Percentiles rank a stretch among this genome's conserved stretches.
These are phyloP conservation scores for Oryza longistaminata DNA, from an alignment of 176 grass and related monocot genomes.

Conservation along the genomic window DNA sequence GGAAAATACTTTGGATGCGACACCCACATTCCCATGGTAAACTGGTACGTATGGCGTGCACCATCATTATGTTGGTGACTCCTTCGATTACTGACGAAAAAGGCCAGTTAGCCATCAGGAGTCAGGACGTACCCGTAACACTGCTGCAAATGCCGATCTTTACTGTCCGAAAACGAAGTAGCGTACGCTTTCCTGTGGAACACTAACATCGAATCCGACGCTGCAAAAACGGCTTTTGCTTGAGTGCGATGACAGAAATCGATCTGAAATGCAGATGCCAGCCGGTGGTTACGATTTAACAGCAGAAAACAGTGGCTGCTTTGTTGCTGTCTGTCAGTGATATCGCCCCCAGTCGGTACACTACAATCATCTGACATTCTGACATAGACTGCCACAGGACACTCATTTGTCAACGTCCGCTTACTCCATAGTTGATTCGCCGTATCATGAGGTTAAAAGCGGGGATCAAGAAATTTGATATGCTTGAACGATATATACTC, in stretches of 20 bases:
- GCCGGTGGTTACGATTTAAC: background rate
- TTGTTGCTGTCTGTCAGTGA: background rate
- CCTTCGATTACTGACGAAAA: background rate
- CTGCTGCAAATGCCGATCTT: background rate
- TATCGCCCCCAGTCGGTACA: background rate
- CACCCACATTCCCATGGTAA: background rate
- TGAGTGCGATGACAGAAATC: slow-evolving; percentile 1
- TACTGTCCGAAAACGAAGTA: background rate
- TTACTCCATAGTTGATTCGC: background rate
- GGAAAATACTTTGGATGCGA: background rate
- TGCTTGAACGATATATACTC: too few relatives aligned
- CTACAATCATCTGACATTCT: background rate
- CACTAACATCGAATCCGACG: background rate
- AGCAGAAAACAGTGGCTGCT: background rate
- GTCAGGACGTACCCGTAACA: background rate
- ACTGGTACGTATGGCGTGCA: background rate
- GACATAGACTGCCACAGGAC: background rate
- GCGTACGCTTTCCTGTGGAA: background rate
- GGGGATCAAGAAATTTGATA: too few relatives aligned
- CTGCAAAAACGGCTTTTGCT: background rate
- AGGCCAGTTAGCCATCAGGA: background rate
- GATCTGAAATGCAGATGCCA: slow-evolving; percentile 1
- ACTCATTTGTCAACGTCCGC: background rate
- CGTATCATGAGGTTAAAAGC: background rate
- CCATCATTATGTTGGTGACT: background rate